Evolutionary conservation across 1,284 basidiomycete genomes (phyloP).

Genomic region (Anthracocystis walkeri): DNA sequence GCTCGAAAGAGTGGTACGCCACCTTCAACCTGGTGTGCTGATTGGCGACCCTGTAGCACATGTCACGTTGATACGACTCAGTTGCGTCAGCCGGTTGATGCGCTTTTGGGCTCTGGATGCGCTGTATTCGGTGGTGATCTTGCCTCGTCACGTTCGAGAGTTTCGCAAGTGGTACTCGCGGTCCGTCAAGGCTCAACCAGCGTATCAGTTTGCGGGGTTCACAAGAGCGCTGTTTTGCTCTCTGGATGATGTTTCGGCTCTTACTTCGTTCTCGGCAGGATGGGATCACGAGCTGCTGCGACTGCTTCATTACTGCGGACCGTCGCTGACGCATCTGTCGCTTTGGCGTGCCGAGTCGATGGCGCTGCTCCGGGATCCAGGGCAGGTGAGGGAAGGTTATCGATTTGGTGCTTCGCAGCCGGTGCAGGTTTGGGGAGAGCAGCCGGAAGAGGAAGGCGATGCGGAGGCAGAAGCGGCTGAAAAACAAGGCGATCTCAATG

Average conservation of each 20-base stretch:
- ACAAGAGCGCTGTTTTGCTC: slow-evolving; percentile 58
- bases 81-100: slow-evolving; percentile 48
- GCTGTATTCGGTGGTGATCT: slow-evolving; percentile 58
- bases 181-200: slow-evolving; percentile 53
- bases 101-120: slow-evolving; percentile 59
- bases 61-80: slow-evolving; percentile 51
- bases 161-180: slow-evolving; percentile 64
- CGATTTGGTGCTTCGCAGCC: slow-evolving; percentile 51
- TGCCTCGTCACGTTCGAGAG: slow-evolving; percentile 65
- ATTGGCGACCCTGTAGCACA: slow-evolving; percentile 51
- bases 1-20: slow-evolving; percentile 45
- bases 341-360: slow-evolving; percentile 66
- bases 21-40: slow-evolving; percentile 42
- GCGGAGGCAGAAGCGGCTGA: not conserved
- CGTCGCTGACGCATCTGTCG: slow-evolving; percentile 56
- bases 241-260: slow-evolving; percentile 61
- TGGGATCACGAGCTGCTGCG: slow-evolving; percentile 66
- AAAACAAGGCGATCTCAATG: not conserved
- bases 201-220: slow-evolving; percentile 57
- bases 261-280: slow-evolving; percentile 63
- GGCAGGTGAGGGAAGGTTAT: slow-evolving; percentile 56
- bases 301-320: slow-evolving; percentile 63
- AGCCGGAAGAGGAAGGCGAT: slow-evolving; percentile 5
- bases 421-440: slow-evolving; percentile 56
- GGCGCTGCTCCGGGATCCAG: slow-evolving; percentile 63